These are phyloP conservation scores for Bryoerythrophyllum caledonicum DNA, from an alignment of 225 moss, liverwort and hornwort genomes.

Conservation along the genomic window DNA sequence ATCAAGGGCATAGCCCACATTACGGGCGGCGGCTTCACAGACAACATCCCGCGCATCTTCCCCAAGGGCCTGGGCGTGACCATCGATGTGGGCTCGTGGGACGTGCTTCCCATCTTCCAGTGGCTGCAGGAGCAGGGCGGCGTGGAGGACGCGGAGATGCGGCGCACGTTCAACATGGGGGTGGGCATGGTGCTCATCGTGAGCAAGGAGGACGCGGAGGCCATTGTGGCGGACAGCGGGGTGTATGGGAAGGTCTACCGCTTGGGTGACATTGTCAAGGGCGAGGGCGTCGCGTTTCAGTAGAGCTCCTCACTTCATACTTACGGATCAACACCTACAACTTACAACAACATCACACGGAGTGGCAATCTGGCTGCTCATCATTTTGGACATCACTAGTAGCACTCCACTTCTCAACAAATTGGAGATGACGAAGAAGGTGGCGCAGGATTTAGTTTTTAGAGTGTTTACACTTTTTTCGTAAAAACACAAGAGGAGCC, in stretches of 20 bases:
- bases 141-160: constrained; percentile 64
- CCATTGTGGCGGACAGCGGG: constrained; percentile 49
- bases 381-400: constrained; percentile 26
- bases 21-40: constrained; percentile 94
- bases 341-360: not conserved
- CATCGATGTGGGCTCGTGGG: constrained; percentile 74
- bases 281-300: constrained; percentile 71
- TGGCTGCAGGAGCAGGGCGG: constrained; percentile 57
- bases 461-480: not conserved
- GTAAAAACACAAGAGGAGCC: constrained; percentile 2
- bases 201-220: constrained; percentile 47
- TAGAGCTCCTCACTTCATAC: not conserved
- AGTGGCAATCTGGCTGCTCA: constrained; percentile 15
- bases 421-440: constrained; percentile 6
- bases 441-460: constrained; percentile 13
- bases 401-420: constrained; percentile 1
- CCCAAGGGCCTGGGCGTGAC: constrained; percentile 74
- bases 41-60: constrained; percentile 92
- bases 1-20: constrained; percentile 97
- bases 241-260: constrained; percentile 51
- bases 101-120: constrained; percentile 76
- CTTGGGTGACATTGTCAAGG: constrained; percentile 76
- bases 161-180: constrained; percentile 91
- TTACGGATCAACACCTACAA: no score
- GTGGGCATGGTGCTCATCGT: constrained; percentile 93